Evolutionary conservation across 2,329 filamentous ascomycete genomes (phyloP).

Genomic region (Dichotomopilus funicola): DNA sequence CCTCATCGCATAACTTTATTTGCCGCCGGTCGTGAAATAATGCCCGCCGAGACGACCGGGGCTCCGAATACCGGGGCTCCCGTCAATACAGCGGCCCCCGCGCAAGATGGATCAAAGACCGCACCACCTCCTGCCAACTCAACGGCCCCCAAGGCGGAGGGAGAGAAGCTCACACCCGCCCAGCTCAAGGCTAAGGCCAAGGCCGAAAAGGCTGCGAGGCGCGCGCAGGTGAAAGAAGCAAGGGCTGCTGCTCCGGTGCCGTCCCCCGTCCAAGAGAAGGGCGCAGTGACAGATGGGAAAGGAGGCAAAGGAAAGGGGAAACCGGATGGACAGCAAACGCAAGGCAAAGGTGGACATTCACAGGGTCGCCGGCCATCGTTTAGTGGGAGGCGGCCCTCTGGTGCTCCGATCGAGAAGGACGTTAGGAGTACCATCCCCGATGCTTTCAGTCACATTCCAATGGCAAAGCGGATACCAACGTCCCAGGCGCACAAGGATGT

Average conservation of each 20-base stretch:
- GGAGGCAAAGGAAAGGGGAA: conserved; percentile 42
- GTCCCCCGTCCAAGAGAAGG: conserved; percentile 32
- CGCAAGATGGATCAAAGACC: conserved; percentile 10
- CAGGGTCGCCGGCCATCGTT: conserved; percentile 31
- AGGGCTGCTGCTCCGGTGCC: conserved; percentile 39
- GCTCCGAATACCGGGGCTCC: conserved; percentile 17
- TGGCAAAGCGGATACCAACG: conserved; percentile 50
- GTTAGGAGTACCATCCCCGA: conserved; percentile 61
- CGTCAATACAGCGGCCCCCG: conserved; percentile 8
- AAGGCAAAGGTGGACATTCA: conserved; percentile 26
- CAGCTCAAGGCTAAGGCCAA: conserved; percentile 85
- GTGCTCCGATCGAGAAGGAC: conserved; percentile 42
- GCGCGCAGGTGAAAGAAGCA: conserved; percentile 62
- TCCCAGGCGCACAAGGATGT: conserved; percentile 66
- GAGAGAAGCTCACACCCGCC: conserved; percentile 59
- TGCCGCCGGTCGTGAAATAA: not conserved
- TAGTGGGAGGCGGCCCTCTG: conserved; percentile 30
- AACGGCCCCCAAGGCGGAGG: conserved; percentile 25
- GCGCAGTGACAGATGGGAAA: conserved; percentile 35
- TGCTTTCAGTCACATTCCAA: conserved; percentile 77
- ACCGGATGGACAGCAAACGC: conserved; percentile 34
- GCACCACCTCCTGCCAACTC: conserved; percentile 13
- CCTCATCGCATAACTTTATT: too few relatives aligned
- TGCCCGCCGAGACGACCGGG: conserved; percentile 21
- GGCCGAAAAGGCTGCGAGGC: conserved; percentile 81